Percentiles rank a stretch among this genome's conserved stretches.
Conservation (phyloP, 345 rosid genomes). For the Boechera retrofracta region DNA sequence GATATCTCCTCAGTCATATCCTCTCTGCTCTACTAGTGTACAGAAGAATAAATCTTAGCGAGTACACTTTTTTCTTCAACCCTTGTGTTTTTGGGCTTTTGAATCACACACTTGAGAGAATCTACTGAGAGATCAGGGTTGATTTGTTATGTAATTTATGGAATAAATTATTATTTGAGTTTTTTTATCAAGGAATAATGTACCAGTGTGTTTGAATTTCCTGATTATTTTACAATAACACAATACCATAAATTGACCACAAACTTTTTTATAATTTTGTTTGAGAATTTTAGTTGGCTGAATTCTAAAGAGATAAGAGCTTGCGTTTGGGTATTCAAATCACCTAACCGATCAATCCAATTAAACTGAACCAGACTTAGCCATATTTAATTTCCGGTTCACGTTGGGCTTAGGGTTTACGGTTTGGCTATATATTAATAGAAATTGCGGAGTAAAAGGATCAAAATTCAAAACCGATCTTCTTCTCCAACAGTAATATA, state of each 20-base stretch:
- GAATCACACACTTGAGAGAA: neutral
- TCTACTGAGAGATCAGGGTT: neutral
- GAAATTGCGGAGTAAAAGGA: too few species aligned
- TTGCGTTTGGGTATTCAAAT: neutral
- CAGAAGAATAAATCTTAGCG: conserved; percentile 30
- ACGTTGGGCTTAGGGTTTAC: neutral
- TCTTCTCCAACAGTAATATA: conserved; percentile 3
- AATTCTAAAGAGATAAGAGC: neutral
- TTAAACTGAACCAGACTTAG: neutral
- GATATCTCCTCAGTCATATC: conserved; percentile 16
- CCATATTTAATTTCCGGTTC: neutral
- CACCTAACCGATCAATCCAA: neutral
- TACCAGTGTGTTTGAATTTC: too few species aligned
- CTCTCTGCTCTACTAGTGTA: conserved; percentile 28
- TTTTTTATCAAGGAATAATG: neutral
- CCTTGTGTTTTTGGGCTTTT: conserved; percentile 6
- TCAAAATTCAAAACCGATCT: too few species aligned
- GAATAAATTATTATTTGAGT: neutral
- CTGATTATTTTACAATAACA: too few species aligned
- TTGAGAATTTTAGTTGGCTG: neutral
- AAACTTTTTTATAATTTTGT: neutral
- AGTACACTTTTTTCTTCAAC: conserved; percentile 25
- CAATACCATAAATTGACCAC: too few species aligned
- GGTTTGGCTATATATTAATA: neutral
- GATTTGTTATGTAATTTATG: conserved; percentile 25